Base-by-base conservation (phyloP, 495 filamentous ascomycete genomes). In the Niebla homalea region DNA sequence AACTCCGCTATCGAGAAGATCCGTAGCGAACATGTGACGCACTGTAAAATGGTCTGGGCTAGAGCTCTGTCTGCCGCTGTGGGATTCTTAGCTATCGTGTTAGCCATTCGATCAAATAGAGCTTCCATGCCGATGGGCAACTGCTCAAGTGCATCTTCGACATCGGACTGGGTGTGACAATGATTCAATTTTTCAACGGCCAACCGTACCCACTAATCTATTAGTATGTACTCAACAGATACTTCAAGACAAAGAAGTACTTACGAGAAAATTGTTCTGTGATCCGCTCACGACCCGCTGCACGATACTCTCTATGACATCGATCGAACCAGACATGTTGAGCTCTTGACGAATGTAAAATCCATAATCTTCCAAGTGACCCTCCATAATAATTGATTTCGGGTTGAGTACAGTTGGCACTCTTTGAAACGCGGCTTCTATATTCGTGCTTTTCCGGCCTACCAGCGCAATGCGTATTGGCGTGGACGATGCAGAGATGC, bases 101-200 rank as follows among this genome's bases (percentile, higher is more conserved):
- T 46, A 5, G 57, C 61, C 62, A 70, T 70, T 1, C 68, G 64
- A 14, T 58, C 22, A 46, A 70, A 72, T 4, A 73, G 19, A 0
- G 53, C 50, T 22, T 69, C 64, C 69, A 72, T 69, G 3, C 60
- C 70, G 20, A 48, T 41, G 2, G 70, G 70, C 1, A 70, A 40
- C 18, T 70, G 53, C 14, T 66, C 21, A 4, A 73, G 57, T 7
- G 63, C 66, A 8, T 40, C 16, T 51, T 62, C 37, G 22, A 66
- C 40, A 40, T 56, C 46, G 14, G 59, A 57, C 51, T 60, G 26
- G 25, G 63, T 60, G 44, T 54, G 55, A n/a, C 64, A 67, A 11
- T 53, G 36, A 36, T 59, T 58, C 0, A 73, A 35, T 48, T 63
- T 54, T 8, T 67, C 55, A 19, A 72, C 49, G 43, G 60, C 62